A percentile compares a stretch with the other conserved stretches of the same genome.
phyloP scores from a whole-genome alignment of 306 rosid species.

The Rubus parviflorus region DNA sequence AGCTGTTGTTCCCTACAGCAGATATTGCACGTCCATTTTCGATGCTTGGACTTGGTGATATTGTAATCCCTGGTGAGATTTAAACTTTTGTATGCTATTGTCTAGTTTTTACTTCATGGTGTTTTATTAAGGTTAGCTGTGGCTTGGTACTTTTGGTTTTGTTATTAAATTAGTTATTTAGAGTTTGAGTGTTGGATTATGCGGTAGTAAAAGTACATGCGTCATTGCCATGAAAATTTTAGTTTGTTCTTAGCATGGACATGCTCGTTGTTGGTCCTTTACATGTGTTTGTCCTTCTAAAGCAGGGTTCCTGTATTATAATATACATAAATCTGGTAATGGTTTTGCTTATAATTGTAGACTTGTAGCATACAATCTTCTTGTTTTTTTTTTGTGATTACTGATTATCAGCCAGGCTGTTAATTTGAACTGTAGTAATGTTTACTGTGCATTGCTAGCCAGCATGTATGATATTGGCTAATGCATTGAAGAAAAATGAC shows the following conservation, averaged over 20 bases:
- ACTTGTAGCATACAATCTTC: background rate
- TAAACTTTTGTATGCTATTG: slow-evolving; percentile 19
- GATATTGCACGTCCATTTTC: slow-evolving; percentile 87
- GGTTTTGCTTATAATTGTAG: background rate
- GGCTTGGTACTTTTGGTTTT: background rate
- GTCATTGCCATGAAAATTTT: background rate
- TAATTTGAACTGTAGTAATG: background rate
- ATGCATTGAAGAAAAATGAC: background rate
- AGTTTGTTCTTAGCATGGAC: background rate
- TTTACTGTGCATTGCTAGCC: background rate
- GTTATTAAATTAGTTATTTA: background rate
- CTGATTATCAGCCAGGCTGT: background rate
- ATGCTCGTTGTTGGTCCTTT: background rate
- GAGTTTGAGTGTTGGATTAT: background rate
- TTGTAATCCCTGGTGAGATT: slow-evolving; percentile 94
- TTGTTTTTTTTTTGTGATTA: background rate
- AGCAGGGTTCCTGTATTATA: background rate
- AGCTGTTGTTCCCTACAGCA: slow-evolving; percentile 96
- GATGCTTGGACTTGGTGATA: slow-evolving; percentile 99
- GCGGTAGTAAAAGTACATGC: background rate
- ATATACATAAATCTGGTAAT: background rate
- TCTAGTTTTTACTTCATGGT: background rate
- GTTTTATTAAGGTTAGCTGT: background rate
- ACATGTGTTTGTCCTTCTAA: background rate
- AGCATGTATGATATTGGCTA: slow-evolving; percentile 4